Evolutionary conservation across 2,329 filamentous ascomycete species (phyloP).

Genomic region (Rutstroemia sp.): DNA sequence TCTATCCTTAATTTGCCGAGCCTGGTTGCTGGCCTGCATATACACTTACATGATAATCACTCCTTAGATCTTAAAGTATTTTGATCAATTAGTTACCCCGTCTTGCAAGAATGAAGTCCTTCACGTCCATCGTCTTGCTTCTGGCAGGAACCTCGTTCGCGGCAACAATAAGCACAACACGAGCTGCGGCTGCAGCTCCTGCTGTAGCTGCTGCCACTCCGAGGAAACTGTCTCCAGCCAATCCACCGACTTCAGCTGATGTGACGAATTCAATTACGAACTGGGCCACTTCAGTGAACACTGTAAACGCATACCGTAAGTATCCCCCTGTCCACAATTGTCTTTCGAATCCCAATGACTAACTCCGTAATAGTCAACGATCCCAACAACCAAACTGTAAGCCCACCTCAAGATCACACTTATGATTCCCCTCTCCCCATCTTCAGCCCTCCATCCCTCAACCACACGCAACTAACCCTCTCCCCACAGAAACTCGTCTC

Average conservation of each 20-base stretch:
- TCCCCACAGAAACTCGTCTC: constrained; percentile 9
- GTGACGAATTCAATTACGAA: constrained; percentile 15
- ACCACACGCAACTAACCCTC: not conserved
- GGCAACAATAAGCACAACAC: not conserved
- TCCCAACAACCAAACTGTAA: constrained; percentile 3
- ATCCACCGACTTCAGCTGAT: constrained; percentile 12
- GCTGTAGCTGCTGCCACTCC: constrained; percentile 3
- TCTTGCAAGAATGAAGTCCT: not conserved
- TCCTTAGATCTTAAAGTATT: not conserved
- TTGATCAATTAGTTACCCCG: not conserved
- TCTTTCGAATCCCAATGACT: not conserved
- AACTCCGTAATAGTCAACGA: constrained; percentile 1
- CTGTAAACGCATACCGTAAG: constrained; percentile 16
- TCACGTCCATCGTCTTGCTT: not conserved
- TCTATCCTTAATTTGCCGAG: not conserved
- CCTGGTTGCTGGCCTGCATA: constrained; percentile 4
- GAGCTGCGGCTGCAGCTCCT: not conserved
- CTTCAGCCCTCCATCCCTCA: not conserved
- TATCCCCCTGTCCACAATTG: not conserved
- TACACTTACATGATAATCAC: not conserved
- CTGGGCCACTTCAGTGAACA: constrained; percentile 14
- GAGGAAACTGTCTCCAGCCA: constrained; percentile 9
- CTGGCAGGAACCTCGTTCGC: constrained; percentile 2
- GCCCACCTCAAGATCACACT: not conserved
- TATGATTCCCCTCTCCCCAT: not conserved